Evolutionary conservation across 2,329 filamentous ascomycete species (phyloP).

Genomic region (Monilinia laxa): DNA sequence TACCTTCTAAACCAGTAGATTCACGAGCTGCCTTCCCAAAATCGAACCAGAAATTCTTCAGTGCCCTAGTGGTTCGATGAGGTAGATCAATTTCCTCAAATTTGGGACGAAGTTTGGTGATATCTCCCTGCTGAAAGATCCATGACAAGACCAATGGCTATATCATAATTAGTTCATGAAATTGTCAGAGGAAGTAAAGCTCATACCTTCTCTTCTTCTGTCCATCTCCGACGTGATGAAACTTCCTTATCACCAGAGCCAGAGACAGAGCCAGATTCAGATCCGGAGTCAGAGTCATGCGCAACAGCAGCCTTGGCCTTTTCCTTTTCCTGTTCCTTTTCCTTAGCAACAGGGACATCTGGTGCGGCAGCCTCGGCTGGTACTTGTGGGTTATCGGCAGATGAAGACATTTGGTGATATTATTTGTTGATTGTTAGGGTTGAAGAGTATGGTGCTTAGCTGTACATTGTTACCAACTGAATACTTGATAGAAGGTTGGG

Average conservation of each 20-base stretch:
- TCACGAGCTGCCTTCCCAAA: not conserved
- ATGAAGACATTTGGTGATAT: not conserved
- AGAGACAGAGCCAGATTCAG: too few relatives aligned
- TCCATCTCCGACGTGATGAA: not conserved
- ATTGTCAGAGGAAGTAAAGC: accelerated
- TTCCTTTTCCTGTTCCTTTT: not conserved
- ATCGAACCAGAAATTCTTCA: not conserved
- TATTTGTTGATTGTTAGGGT: not conserved
- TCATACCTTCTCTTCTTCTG: not conserved
- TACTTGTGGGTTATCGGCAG: not conserved
- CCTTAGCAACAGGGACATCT: not conserved
- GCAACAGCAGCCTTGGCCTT: not conserved
- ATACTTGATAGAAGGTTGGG: not conserved
- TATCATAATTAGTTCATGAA: not conserved
- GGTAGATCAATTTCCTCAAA: not conserved
- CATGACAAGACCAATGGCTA: not conserved
- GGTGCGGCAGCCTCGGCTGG: not conserved
- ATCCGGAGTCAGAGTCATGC: too few relatives aligned
- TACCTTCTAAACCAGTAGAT: not conserved
- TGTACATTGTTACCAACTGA: not conserved
- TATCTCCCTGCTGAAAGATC: not conserved
- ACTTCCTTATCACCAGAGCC: not conserved
- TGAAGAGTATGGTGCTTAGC: not conserved
- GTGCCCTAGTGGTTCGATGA: not conserved
- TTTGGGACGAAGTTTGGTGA: not conserved